Evolutionary conservation across 495 filamentous ascomycete genomes (phyloP).

Genomic region (Tuber borchii): DNA sequence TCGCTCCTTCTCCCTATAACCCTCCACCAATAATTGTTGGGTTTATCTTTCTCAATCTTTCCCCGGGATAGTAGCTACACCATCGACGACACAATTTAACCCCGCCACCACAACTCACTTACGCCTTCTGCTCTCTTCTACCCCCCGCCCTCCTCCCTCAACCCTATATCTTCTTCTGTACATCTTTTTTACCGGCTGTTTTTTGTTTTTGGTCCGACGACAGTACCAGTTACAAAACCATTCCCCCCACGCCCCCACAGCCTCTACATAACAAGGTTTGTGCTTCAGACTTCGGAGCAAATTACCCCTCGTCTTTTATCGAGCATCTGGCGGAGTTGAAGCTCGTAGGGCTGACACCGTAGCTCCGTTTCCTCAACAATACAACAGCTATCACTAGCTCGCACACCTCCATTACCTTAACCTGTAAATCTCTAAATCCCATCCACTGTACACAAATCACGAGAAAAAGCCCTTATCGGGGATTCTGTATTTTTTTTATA

Average conservation of each 20-base stretch:
- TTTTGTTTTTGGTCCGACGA: slow-evolving; percentile 26
- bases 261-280: slow-evolving; percentile 6
- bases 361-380: slow-evolving; percentile 23
- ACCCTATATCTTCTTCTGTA: slow-evolving; percentile 34
- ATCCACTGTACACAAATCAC: slow-evolving; percentile 34
- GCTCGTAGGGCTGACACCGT: slow-evolving; percentile 39
- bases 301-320: neutral
- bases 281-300: neutral
- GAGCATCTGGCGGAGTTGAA: slow-evolving; percentile 10
- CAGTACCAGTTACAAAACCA: neutral
- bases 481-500: slow-evolving; percentile 8
- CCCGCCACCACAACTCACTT: slow-evolving; percentile 19
- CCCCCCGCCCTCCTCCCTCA: slow-evolving; percentile 20
- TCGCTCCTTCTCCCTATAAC: slow-evolving; percentile 30
- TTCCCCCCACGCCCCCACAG: neutral
- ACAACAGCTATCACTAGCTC: slow-evolving; percentile 30
- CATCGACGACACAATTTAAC: slow-evolving; percentile 19
- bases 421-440: slow-evolving; percentile 31
- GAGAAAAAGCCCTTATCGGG: slow-evolving; percentile 7
- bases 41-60: slow-evolving; percentile 26
- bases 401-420: slow-evolving; percentile 17
- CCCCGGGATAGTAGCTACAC: slow-evolving; percentile 24
- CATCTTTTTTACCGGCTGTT: slow-evolving; percentile 25
- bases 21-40: slow-evolving; percentile 1
- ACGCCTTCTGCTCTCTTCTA: slow-evolving; percentile 24